Base-by-base conservation (phyloP, 208 protist species). In the Sergeia podlipaevii region DNA sequence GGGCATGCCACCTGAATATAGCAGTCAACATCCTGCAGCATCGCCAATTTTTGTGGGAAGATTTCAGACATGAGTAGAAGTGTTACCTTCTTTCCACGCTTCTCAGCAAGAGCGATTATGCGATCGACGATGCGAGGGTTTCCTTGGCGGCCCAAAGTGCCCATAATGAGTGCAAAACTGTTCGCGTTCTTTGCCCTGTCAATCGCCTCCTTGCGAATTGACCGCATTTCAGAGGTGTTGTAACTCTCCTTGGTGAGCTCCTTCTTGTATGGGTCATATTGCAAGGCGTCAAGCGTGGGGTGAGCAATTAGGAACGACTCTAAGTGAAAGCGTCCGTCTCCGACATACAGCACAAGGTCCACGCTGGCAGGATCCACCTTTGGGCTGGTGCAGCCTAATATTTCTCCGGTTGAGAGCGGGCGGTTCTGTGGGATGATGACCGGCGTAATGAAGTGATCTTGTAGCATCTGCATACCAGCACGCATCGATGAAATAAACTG, bases 221-320 rank as follows among this genome's bases (percentile, higher is more conserved):
- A 55, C 7, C 91, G 82, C 96, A 99, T 98, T 51, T 95, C 73
- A 15, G 60, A 71, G 20, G 89, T 90, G 49, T 96, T 95, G 72
- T 99, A 99, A 29, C 82, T 66, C 66, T 99, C 97, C 10, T 53
- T 45, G 2, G 95, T 93, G 29, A 99, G 72, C 23, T 65, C 79
- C 62, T 98, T 99, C 37, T 76, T 84, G 73, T 99, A 99, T 0
- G 98, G 98, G 60, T 99, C 93, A 58, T 99, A 99, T 63, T 91
- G 85, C 21, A 93, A 95, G 0, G 94, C 88, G 21, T 84, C 66
- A 0, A 99, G 48, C 10, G 46, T 48, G 11, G 97, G 97, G 75
- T 99, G 99, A 15, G 85, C 79, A 37, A 99, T 98, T 77, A 99
- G 98, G 43, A 98, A 97, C 0, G 95, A 95, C 78, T 99, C 98